Evolutionary conservation across 2,329 filamentous ascomycete genomes (phyloP).

Genomic region (Elsinoe arachidis): DNA sequence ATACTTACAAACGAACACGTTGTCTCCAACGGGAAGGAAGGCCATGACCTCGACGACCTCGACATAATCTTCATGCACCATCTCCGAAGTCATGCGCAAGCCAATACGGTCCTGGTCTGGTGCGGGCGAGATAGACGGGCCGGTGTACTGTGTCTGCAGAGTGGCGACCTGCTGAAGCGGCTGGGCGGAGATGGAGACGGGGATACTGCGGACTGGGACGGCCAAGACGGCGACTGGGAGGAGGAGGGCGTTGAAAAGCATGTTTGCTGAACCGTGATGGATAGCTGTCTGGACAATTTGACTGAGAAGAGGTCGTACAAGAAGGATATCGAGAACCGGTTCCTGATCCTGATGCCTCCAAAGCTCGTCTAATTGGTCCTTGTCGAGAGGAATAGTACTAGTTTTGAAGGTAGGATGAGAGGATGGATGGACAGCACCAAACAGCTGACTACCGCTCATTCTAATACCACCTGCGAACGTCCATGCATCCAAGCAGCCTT

Average conservation of each 20-base stretch:
- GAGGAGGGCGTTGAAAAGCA: neutral
- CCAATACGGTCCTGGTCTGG: slow-evolving; percentile 6
- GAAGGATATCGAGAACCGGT: neutral
- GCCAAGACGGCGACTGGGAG: slow-evolving; percentile 3
- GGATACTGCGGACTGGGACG: neutral
- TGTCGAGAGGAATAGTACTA: no score
- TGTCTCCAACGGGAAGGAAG: slow-evolving; percentile 2
- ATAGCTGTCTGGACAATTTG: neutral
- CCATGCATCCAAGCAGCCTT: neutral
- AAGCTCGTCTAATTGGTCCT: no score
- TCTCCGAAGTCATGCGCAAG: neutral
- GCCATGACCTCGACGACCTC: slow-evolving; percentile 2
- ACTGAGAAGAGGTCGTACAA: neutral
- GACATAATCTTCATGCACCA: neutral
- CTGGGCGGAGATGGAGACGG: slow-evolving; percentile 1
- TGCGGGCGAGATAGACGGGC: slow-evolving; percentile 3
- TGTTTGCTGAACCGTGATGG: neutral
- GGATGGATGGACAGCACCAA: no score
- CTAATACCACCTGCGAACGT: neutral
- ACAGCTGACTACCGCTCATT: neutral
- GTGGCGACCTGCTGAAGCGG: slow-evolving; percentile 4
- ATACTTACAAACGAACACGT: neutral
- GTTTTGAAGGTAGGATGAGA: no score
- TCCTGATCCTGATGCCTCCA: neutral
- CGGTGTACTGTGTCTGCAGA: neutral